A percentile compares a stretch with the other conserved stretches of the same genome.
Evolutionary conservation across 495 filamentous ascomycete genomes (phyloP).

Genomic region (Pseudomonodictys pantanalensis): DNA sequence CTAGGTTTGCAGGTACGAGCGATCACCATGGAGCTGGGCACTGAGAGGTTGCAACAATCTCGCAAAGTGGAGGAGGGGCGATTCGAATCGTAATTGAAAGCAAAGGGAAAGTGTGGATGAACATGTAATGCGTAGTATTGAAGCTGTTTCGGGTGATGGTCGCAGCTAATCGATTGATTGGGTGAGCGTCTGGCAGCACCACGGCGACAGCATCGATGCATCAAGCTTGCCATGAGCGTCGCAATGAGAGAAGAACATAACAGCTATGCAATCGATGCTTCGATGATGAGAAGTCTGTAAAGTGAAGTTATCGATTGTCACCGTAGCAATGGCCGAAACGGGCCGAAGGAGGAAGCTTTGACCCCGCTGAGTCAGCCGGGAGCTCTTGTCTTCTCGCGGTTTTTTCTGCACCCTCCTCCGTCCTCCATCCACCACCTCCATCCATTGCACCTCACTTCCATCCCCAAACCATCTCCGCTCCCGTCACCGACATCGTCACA

Average conservation of each 20-base stretch:
- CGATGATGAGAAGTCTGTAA: background rate
- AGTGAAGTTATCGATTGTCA: background rate
- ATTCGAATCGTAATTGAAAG: too few species aligned
- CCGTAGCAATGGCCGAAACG: background rate
- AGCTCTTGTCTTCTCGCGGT: background rate
- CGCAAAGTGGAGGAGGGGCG: too few species aligned
- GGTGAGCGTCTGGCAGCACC: too few species aligned
- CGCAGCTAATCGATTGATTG: too few species aligned
- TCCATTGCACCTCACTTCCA: constrained; percentile 22
- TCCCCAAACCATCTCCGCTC: constrained; percentile 31
- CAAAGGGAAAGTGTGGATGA: too few species aligned
- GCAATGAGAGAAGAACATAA: background rate
- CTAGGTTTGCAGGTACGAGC: too few species aligned
- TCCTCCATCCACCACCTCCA: constrained; percentile 18
- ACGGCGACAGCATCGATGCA: background rate
- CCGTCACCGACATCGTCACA: constrained; percentile 13
- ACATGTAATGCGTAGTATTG: too few species aligned
- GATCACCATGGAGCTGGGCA: too few species aligned
- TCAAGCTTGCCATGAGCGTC: background rate
- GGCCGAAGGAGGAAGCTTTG: background rate
- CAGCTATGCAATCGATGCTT: too few species aligned
- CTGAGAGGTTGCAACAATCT: too few species aligned
- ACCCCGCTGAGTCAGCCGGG: background rate
- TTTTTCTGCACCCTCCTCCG: constrained; percentile 5
- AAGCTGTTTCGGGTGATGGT: too few species aligned